Percentiles rank a stretch among this genome's conserved stretches.
Evolutionary conservation across 2,329 filamentous ascomycete genomes (phyloP).

Genomic region (Clathrospora elynae): DNA sequence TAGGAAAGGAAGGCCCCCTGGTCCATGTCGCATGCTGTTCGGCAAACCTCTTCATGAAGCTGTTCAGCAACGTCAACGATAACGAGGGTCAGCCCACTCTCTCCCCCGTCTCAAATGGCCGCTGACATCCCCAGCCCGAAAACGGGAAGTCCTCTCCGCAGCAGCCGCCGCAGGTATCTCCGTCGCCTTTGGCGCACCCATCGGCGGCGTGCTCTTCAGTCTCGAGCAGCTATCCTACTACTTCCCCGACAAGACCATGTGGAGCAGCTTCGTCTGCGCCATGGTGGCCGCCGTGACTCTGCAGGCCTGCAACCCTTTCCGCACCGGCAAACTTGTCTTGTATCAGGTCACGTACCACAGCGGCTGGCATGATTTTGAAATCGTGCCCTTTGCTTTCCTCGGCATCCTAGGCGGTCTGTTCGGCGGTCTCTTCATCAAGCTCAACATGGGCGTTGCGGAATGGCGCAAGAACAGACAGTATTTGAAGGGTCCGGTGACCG

Average conservation of each 20-base stretch:
- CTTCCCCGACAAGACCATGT: conserved; percentile 99
- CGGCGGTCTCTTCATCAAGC: conserved; percentile 90
- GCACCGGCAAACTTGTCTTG: conserved; percentile 91
- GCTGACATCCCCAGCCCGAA: conserved; percentile 67
- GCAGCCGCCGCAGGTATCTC: conserved; percentile 92
- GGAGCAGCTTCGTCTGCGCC: conserved; percentile 98
- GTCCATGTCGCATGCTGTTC: conserved; percentile 98
- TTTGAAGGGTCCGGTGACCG: conserved; percentile 70
- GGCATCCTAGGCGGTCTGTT: conserved; percentile 92
- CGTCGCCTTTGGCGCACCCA: conserved; percentile 90
- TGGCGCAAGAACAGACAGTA: conserved; percentile 77
- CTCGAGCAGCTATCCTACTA: conserved; percentile 97
- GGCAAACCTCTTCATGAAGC: conserved; percentile 89
- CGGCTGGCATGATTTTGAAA: conserved; percentile 92
- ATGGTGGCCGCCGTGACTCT: conserved; percentile 97
- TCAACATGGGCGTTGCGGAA: conserved; percentile 83
- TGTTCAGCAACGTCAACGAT: conserved; percentile 77
- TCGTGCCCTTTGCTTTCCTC: conserved; percentile 83
- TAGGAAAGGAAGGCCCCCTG: conserved; percentile 92
- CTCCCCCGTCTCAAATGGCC: background rate
- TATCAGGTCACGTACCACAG: conserved; percentile 94
- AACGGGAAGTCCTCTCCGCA: conserved; percentile 89
- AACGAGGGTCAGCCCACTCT: conserved; percentile 72
- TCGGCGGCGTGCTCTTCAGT: conserved; percentile 92
- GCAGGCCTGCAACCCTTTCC: conserved; percentile 90